phyloP scores from a whole-genome alignment of 1,139 yeast species.

The Suhomyces terraborum region DNA sequence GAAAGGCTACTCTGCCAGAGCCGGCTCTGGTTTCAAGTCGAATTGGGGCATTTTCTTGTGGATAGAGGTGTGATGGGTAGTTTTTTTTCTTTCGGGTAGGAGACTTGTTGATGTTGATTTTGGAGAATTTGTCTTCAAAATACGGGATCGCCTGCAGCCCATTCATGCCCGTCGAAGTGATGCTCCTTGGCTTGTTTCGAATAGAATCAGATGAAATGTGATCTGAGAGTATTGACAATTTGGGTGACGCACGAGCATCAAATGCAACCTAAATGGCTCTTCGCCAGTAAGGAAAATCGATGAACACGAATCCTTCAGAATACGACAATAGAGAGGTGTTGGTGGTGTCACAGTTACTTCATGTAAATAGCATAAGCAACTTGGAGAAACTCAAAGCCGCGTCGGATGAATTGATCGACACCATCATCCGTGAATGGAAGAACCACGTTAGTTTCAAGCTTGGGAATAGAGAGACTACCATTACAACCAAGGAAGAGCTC shows the following conservation, averaged over 20 bases:
- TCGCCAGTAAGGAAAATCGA: not conserved
- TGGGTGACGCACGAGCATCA: conserved; percentile 11
- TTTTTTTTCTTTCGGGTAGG: conserved; percentile 25
- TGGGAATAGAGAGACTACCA: conserved; percentile 12
- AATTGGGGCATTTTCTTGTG: conserved; percentile 13
- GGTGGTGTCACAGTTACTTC: conserved; percentile 28
- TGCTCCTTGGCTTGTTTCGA: not conserved
- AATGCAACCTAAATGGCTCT: not conserved
- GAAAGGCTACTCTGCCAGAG: conserved; percentile 6
- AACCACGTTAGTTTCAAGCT: conserved; percentile 22
- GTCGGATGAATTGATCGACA: conserved; percentile 15
- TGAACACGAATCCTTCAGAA: conserved; percentile 14
- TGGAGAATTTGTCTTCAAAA: conserved; percentile 34
- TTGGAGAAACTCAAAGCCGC: conserved; percentile 18
- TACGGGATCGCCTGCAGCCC: conserved; percentile 6
- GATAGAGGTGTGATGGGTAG: conserved; percentile 28
- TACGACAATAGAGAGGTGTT: conserved; percentile 25
- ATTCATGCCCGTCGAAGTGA: conserved; percentile 6
- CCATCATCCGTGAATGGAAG: conserved; percentile 22
- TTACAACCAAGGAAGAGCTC: conserved; percentile 18
- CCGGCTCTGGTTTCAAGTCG: conserved; percentile 12
- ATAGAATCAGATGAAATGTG: not conserved
- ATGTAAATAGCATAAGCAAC: conserved; percentile 21
- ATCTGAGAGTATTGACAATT: conserved; percentile 15
- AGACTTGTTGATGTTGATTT: conserved; percentile 26